A percentile compares a stretch with the other conserved stretches of the same genome.
These are phyloP conservation scores for Inga oerstediana DNA, from an alignment of 306 rosid genomes.

Conservation along the genomic window DNA sequence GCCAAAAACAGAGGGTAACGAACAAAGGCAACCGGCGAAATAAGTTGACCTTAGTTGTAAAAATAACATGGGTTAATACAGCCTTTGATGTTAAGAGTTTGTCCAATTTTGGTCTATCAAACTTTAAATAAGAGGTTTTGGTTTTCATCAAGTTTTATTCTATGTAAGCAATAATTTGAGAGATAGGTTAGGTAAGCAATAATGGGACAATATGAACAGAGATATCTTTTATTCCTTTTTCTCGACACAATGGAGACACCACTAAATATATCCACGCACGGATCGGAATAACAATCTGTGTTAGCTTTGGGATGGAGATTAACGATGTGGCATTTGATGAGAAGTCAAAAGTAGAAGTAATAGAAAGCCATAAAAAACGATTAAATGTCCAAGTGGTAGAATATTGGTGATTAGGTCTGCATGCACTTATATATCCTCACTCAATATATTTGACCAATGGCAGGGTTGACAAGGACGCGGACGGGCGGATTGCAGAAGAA, in stretches of 20 bases:
- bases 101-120: no score
- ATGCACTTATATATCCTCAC: neutral
- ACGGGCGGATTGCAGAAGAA: slow-evolving; percentile 75
- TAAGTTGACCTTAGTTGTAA: neutral
- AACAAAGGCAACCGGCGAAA: neutral
- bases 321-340: neutral
- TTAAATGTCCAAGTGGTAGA: neutral
- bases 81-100: no score
- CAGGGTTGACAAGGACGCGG: slow-evolving; percentile 97
- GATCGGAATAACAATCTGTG: neutral
- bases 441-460: slow-evolving; percentile 4
- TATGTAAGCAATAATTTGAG: no score
- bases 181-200: neutral
- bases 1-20: neutral
- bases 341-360: slow-evolving; percentile 11
- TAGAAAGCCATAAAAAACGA: neutral
- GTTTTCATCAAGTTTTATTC: no score
- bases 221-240: neutral
- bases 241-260: neutral
- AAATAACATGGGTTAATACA: neutral
- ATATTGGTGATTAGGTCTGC: slow-evolving; percentile 3
- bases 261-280: neutral
- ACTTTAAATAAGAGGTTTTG: no score
- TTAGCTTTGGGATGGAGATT: neutral
- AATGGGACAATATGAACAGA: neutral